Evolutionary conservation across 768 basidiomycete species (phyloP).

Genomic region (Podaxis mareebaensis): DNA sequence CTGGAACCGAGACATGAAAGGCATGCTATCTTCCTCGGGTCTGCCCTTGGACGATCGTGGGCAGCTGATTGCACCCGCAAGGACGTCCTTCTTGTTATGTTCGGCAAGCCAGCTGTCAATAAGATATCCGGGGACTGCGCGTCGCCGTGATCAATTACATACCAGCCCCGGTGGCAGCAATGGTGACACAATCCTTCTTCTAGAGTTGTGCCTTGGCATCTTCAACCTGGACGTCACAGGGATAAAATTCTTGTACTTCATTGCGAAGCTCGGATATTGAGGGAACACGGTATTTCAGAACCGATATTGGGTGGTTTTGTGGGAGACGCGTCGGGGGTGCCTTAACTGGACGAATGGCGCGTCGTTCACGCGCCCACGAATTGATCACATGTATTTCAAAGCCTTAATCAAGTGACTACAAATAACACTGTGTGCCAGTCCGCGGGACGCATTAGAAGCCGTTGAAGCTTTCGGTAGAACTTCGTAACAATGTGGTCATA

Average conservation of each 20-base stretch:
- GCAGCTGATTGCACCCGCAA: too few species aligned
- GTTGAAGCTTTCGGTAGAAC: too few species aligned
- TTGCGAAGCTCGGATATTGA: neutral
- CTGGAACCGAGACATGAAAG: too few species aligned
- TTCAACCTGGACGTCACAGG: neutral
- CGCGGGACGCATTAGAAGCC: too few species aligned
- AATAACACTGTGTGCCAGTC: neutral
- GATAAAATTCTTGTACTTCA: neutral
- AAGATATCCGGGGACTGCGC: too few species aligned
- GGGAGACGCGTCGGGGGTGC: neutral
- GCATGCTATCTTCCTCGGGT: too few species aligned
- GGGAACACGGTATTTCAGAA: neutral
- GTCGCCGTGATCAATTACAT: neutral
- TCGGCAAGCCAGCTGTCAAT: too few species aligned
- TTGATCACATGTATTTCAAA: neutral
- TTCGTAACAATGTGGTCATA: too few species aligned
- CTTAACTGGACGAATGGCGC: neutral
- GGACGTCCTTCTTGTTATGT: too few species aligned
- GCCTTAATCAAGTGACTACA: neutral
- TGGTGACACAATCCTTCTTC: neutral
- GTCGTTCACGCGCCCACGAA: neutral
- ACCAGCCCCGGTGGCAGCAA: neutral
- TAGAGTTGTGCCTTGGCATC: neutral
- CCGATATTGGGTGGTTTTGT: neutral
- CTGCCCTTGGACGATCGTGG: too few species aligned